Evolutionary conservation across 441 rosid species (phyloP), one percentile per base, ranked within the genome.

Genomic region (Iberis amara): DNA sequence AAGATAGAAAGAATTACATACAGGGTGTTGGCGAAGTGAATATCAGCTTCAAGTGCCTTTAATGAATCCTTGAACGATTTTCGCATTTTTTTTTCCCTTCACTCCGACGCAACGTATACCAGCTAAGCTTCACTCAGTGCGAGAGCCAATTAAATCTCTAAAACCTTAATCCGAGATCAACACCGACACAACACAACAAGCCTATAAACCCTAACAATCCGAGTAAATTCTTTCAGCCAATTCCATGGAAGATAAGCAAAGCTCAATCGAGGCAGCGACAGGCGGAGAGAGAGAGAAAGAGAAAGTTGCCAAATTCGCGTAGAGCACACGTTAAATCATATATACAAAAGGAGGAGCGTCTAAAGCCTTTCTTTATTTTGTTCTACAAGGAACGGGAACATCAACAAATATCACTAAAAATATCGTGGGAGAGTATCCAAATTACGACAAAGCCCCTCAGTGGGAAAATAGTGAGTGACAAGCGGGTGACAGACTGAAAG

Each of bases 1-100:
- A 33, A 57, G 35, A 48, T n/a, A 43, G 40, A 49, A 57, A 43
- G 59, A 45, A n/a, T n/a, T 47, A 56, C 13, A 70, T 79, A 91
- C 98, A 91, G 74, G 49, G 96, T 81, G 65, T 91, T 91, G 64
- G 98, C 98, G 53, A 83, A 83, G 69, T 91, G 98, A 35, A 91
- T 91, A 80, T 91, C 98, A 68, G 98, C 96, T 79, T 91, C 95
- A 36, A 91, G 95, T 51, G 95, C 90, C 71, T 91, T 91, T 11
- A 88, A 84, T 43, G 98, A 88, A 73, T 91, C 96, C 78, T 85
- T 91, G 55, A 88, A 88, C 42, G 87, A 91, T 68, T 91, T 91
- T 77, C 95, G 61, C 96, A 91, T 91, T 30, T 70, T 57, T 31
- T 59, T 54, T 40, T n/a, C n/a, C n/a, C n/a, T n/a, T n/a, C n/a